These are phyloP conservation scores for Sarocladiaceae sp. DNA, from an alignment of 2,329 filamentous ascomycete genomes.

Conservation along the genomic window DNA sequence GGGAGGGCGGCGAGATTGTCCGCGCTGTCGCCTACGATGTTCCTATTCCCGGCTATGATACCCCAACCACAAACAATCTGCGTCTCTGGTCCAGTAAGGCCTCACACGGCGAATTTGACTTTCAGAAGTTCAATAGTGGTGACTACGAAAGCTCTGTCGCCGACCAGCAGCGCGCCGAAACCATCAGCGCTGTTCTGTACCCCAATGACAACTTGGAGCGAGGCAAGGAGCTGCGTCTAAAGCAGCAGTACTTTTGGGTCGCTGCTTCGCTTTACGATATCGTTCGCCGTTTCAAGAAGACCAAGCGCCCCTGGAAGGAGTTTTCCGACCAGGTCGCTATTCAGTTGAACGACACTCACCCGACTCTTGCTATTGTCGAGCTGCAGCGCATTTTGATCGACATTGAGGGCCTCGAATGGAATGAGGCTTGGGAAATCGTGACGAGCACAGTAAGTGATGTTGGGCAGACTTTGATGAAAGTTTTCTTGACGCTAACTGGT, in stretches of 20 bases:
- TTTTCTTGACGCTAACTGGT: constrained; percentile 8
- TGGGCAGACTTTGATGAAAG: not conserved
- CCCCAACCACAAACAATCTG: constrained; percentile 89
- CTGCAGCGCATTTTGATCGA: constrained; percentile 89
- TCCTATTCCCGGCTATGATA: constrained; percentile 83
- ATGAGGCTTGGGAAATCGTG: constrained; percentile 82
- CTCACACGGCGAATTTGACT: constrained; percentile 95
- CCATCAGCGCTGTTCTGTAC: constrained; percentile 94
- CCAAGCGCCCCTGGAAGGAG: constrained; percentile 81
- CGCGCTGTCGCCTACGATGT: constrained; percentile 92
- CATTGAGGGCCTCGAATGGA: constrained; percentile 86
- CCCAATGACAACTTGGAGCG: constrained; percentile 96
- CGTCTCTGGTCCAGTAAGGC: constrained; percentile 97
- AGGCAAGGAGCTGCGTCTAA: constrained; percentile 93
- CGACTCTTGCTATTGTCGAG: constrained; percentile 92
- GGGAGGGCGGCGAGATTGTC: constrained; percentile 92
- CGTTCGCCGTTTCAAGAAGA: constrained; percentile 96
- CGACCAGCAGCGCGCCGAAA: constrained; percentile 98
- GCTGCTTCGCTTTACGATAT: constrained; percentile 95
- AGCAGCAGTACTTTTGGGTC: constrained; percentile 99
- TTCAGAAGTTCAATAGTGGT: constrained; percentile 98
- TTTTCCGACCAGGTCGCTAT: constrained; percentile 95
- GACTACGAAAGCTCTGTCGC: constrained; percentile 97
- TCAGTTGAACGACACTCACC: constrained; percentile 96
- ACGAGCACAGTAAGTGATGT: constrained; percentile 51